Conservation (phyloP, 306 rosid species). For the Prunus fruticosa region DNA sequence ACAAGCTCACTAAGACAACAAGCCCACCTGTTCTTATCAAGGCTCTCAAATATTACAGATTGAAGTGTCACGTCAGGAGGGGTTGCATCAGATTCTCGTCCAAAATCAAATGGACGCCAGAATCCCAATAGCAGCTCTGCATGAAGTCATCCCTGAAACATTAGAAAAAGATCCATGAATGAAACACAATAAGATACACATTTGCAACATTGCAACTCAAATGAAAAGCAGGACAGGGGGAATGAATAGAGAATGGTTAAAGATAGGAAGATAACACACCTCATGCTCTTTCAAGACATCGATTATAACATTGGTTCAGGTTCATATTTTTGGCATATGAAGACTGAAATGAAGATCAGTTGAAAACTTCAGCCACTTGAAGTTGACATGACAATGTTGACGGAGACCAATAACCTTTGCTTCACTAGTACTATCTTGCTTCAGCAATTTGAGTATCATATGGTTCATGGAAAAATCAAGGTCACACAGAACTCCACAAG, state of each 20-base stretch:
- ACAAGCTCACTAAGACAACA: conserved; percentile 94
- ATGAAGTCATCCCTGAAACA: conserved; percentile 84
- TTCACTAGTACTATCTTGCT: conserved; percentile 92
- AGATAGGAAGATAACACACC: conserved; percentile 42
- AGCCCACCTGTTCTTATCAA: conserved; percentile 97
- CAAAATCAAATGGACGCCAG: conserved; percentile 90
- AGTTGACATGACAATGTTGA: conserved; percentile 74
- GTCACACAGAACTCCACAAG: conserved; percentile 94
- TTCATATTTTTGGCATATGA: conserved; percentile 57
- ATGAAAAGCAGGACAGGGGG: background rate
- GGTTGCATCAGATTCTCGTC: conserved; percentile 87
- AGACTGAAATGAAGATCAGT: conserved; percentile 18
- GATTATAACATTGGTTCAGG: conserved; percentile 87
- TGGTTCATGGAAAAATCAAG: conserved; percentile 99
- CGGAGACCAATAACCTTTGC: conserved; percentile 99
- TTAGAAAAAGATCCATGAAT: conserved; percentile 26
- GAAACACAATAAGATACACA: conserved; percentile 7
- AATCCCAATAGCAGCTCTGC: conserved; percentile 96
- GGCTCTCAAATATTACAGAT: conserved; percentile 96
- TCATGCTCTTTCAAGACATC: conserved; percentile 98
- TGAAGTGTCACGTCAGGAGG: conserved; percentile 81
- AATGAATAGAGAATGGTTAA: conserved; percentile 5
- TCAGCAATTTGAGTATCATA: conserved; percentile 90
- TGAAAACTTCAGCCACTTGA: conserved; percentile 30
- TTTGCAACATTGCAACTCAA: conserved; percentile 27